These are phyloP conservation scores for Flaveria floridana DNA, from an alignment of 140 eudicot genomes.

Conservation along the genomic window DNA sequence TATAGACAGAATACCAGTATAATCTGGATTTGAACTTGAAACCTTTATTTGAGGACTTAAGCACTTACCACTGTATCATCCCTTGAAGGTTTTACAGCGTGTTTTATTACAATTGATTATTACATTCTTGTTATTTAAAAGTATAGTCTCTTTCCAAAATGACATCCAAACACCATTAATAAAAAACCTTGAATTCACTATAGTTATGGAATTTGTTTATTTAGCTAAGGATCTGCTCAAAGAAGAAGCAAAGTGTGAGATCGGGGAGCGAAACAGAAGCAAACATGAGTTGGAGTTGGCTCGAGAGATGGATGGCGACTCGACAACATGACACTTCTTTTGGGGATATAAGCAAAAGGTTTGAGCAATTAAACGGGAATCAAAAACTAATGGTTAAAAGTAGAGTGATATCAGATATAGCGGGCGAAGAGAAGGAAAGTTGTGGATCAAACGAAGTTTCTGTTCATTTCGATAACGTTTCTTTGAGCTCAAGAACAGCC, in stretches of 20 bases:
- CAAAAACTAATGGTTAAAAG: slow-evolving; percentile 35
- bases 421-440: slow-evolving; percentile 75
- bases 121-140: neutral
- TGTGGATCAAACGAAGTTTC: slow-evolving; percentile 89
- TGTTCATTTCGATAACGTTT: slow-evolving; percentile 36
- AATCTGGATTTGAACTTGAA: too few relatives aligned
- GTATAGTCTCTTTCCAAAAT: neutral
- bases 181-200: neutral
- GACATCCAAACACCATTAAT: neutral
- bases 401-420: slow-evolving; percentile 44
- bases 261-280: slow-evolving; percentile 47
- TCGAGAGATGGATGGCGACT: slow-evolving; percentile 97
- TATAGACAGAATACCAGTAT: too few relatives aligned
- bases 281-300: slow-evolving; percentile 83
- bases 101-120: neutral
- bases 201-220: slow-evolving; percentile 4
- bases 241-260: slow-evolving; percentile 55
- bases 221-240: slow-evolving; percentile 73
- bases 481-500: slow-evolving; percentile 32
- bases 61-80: neutral
- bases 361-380: slow-evolving; percentile 39
- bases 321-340: slow-evolving; percentile 58
- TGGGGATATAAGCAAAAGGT: slow-evolving; percentile 46
- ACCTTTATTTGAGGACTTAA: too few relatives aligned
- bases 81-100: neutral